Base-by-base conservation (phyloP, 345 rosid species). In the Garcia nutans region DNA sequence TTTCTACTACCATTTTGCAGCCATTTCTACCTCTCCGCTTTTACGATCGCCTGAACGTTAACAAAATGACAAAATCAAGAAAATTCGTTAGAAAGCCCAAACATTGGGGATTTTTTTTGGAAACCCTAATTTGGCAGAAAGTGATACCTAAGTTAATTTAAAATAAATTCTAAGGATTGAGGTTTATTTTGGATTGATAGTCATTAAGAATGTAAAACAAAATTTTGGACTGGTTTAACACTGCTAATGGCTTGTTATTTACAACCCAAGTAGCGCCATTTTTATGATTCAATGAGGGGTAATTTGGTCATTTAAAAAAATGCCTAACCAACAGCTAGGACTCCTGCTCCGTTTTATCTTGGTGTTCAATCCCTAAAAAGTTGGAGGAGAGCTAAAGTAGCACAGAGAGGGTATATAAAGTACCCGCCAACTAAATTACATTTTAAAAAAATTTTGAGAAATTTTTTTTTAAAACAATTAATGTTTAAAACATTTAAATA, bases 81-180 rank as follows among this genome's bases (percentile, higher is more conserved):
- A 72, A 72, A 58, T 60, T 17, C 42, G 72, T 16, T 42, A 0
- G 16, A 33, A 8, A 23, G 15, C 22, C 60, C 59, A 69, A 50
- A 24, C 16, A n/a, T 12, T 50, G 26, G 26, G 72, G 72, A 42
- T 24, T 16, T 20, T 20, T 37, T 37, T 37, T 44, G 13, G 26
- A 41, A 75, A 75, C 71, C 78, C 78, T 66, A 57, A 56, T 57
- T 42, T 10, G 72, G 33, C 28, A 19, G 65, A 42, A 24, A 5
- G 61, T 5, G 54, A 65, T 22, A n/a, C 37, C 5, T 16, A 8
- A 19, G 20, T 10, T 42, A 42, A 59, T 26, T 28, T 28, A 28
- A 26, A 60, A 16, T 58, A 3, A 8, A 22, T 15, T 12, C 22
- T 0, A 1, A 50, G 8, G 20, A 2, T 52, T 12, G 58, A 17